Evolutionary conservation across 768 basidiomycete species (phyloP).

Genomic region (Collybia sp.): DNA sequence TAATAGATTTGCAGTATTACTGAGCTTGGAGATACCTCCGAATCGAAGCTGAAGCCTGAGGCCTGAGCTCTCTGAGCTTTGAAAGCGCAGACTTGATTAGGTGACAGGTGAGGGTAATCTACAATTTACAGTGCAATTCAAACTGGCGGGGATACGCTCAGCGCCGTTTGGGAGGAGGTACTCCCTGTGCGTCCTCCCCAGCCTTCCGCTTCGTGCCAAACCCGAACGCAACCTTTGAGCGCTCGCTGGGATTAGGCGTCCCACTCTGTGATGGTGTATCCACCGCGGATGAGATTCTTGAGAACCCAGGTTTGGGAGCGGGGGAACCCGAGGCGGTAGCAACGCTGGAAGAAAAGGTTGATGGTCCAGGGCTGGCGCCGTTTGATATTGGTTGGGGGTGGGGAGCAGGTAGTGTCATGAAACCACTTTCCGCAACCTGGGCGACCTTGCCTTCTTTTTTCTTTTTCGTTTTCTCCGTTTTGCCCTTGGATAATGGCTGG

Average conservation of each 20-base stretch:
- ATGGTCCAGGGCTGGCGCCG: conserved; percentile 43
- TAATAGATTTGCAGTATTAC: no score
- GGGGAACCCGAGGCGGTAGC: conserved; percentile 51
- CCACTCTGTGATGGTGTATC: conserved; percentile 49
- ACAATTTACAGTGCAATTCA: no score
- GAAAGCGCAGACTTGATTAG: no score
- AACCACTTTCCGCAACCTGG: conserved; percentile 46
- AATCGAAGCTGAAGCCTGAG: no score
- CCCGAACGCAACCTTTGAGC: conserved; percentile 73
- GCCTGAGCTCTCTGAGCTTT: no score
- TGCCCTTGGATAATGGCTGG: conserved; percentile 77
- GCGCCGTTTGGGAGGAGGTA: conserved; percentile 62
- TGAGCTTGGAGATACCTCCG: no score
- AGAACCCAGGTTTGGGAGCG: conserved; percentile 69
- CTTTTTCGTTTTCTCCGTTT: conserved; percentile 77
- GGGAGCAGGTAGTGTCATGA: conserved; percentile 70
- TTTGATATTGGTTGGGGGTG: conserved; percentile 33
- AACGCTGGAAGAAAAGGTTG: conserved; percentile 23
- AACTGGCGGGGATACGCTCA: conserved; percentile 12
- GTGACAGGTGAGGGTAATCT: no score
- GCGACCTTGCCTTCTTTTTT: conserved; percentile 68
- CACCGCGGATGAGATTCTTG: conserved; percentile 60
- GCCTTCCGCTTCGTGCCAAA: conserved; percentile 81
- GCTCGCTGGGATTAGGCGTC: conserved; percentile 58
- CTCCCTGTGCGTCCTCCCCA: conserved; percentile 58